Percentiles rank a stretch among this genome's conserved stretches.
Evolutionary conservation across 257 asterid species (phyloP).

Genomic region (Solanum sitiens): DNA sequence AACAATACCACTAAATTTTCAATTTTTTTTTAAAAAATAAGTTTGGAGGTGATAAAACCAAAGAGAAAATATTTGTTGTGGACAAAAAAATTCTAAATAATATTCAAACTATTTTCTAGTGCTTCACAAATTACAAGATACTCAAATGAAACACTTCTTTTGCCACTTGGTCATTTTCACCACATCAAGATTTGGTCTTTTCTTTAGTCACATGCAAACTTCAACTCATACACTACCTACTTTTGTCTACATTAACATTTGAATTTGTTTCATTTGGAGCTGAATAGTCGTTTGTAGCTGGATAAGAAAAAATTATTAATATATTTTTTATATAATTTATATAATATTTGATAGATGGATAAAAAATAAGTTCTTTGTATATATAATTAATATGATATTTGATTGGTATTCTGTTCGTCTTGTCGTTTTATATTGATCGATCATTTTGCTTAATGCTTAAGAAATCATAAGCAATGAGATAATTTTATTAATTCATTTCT

Average conservation of each 20-base stretch:
- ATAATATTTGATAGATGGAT: accelerated
- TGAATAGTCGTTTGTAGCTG: background rate
- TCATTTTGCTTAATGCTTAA: too few relatives aligned
- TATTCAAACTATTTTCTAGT: background rate
- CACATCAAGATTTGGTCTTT: background rate
- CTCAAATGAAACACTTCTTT: background rate
- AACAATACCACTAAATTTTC: background rate
- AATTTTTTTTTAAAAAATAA: too few relatives aligned
- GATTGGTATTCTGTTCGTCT: background rate
- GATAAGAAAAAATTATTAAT: too few relatives aligned
- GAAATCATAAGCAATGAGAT: too few relatives aligned
- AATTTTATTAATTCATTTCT: too few relatives aligned
- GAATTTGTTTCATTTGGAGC: accelerated
- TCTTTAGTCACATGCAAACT: background rate
- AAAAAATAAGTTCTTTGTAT: too few relatives aligned
- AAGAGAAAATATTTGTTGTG: background rate
- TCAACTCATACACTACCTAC: background rate
- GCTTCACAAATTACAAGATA: background rate
- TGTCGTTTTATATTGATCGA: accelerated
- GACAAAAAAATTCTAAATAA: background rate
- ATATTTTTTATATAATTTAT: too few relatives aligned
- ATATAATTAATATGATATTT: too few relatives aligned
- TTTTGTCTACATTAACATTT: background rate
- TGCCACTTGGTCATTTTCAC: background rate
- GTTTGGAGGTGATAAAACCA: slow-evolving; percentile 1